Conservation (phyloP, 352 stramenopile species). For the Blastocystis hominis region DNA sequence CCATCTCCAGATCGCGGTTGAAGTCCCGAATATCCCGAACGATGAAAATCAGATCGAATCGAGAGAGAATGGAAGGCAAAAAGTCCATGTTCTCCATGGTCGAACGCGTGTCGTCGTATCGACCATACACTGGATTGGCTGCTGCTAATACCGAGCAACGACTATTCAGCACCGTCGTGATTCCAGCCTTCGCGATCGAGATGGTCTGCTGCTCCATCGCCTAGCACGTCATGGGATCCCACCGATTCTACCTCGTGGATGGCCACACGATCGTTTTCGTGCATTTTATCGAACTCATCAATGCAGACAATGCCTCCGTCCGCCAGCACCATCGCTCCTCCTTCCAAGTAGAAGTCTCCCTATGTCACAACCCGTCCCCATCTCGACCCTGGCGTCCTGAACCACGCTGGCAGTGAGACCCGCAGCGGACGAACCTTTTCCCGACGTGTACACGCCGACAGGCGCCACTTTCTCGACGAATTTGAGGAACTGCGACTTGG, state of each 20-base stretch:
- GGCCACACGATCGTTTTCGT: conserved; percentile 82
- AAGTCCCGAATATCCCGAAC: conserved; percentile 93
- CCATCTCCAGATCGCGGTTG: conserved; percentile 85
- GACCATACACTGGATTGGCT: conserved; percentile 91
- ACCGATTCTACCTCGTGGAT: conserved; percentile 79
- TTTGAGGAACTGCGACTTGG: conserved; percentile 96
- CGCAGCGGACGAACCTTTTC: conserved; percentile 89
- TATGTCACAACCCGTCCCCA: conserved; percentile 54
- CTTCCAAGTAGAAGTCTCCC: conserved; percentile 95
- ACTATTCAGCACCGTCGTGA: conserved; percentile 94
- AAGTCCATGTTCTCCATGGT: conserved; percentile 96
- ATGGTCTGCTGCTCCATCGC: conserved; percentile 99
- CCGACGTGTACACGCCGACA: conserved; percentile 89
- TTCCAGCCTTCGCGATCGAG: conserved; percentile 93
- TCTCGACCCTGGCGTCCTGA: conserved; percentile 69
- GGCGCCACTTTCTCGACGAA: conserved; percentile 87
- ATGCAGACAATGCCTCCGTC: conserved; percentile 96
- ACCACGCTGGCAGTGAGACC: conserved; percentile 92
- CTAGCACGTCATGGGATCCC: background rate
- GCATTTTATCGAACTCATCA: conserved; percentile 91
- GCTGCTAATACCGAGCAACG: conserved; percentile 80
- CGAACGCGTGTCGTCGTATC: conserved; percentile 95
- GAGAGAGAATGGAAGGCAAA: conserved; percentile 93
- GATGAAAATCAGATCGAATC: conserved; percentile 99
- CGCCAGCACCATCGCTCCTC: conserved; percentile 69